Evolutionary conservation across 2,329 filamentous ascomycete species (phyloP).

Genomic region (Microthyrium microscopicum): DNA sequence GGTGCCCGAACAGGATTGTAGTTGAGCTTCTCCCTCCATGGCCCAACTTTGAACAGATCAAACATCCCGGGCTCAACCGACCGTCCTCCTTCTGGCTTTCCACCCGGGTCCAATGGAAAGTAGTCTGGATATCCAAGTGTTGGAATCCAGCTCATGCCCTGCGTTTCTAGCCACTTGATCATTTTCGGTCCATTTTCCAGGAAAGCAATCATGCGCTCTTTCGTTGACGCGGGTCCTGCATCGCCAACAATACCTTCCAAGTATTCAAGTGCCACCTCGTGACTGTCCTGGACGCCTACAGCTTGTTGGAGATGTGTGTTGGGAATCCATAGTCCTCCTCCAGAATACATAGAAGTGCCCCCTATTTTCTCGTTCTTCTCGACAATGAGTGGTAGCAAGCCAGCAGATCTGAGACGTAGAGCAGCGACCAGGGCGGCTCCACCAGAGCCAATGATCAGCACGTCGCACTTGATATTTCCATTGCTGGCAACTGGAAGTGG

Average conservation of each 20-base stretch:
- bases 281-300: constrained; percentile 13
- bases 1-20: constrained; percentile 9
- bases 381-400: constrained; percentile 15
- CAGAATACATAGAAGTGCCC: constrained; percentile 21
- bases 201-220: constrained; percentile 14
- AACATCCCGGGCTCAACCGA: constrained; percentile 16
- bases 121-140: constrained; percentile 18
- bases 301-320: constrained; percentile 15
- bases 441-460: constrained; percentile 20
- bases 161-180: constrained; percentile 15
- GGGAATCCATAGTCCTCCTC: constrained; percentile 21
- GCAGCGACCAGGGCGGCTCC: constrained; percentile 18
- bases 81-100: constrained; percentile 11
- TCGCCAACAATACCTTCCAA: constrained; percentile 16
- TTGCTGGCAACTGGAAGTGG: too few species aligned
- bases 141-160: constrained; percentile 15
- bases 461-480: too few species aligned
- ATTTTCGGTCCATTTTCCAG: constrained; percentile 17
- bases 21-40: constrained; percentile 12
- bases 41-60: constrained; percentile 14
- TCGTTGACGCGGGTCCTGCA: constrained; percentile 16
- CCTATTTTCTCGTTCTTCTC: constrained; percentile 20
- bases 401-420: constrained; percentile 13
- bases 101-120: constrained; percentile 14
- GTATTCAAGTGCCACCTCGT: constrained; percentile 14